Conservation (phyloP, 2,329 filamentous ascomycete species). For the Penicillium sp. region DNA sequence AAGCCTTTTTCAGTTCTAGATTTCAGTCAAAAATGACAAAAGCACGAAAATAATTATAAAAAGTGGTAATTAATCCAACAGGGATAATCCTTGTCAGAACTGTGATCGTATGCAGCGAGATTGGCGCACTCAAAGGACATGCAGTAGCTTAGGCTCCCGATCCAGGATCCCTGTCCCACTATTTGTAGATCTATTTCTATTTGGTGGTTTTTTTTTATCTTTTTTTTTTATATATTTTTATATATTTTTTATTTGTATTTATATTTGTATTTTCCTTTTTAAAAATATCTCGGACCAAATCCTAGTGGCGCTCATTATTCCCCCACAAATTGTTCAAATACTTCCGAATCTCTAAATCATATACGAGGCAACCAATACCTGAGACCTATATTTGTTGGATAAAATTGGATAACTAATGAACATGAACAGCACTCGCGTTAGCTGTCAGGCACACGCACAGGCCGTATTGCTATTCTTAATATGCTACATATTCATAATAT, state of each 20-base stretch:
- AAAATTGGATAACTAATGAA: too few relatives aligned
- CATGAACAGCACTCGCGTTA: too few relatives aligned
- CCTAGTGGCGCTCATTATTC: conserved; percentile 18
- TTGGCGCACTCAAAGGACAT: conserved; percentile 13
- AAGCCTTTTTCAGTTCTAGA: conserved; percentile 22
- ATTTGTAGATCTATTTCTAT: conserved; percentile 19
- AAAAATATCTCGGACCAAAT: background rate
- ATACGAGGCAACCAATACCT: too few relatives aligned
- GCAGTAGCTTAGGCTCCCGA: conserved; percentile 21
- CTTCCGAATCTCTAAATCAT: too few relatives aligned
- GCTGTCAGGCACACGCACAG: too few relatives aligned
- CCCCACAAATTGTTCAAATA: background rate
- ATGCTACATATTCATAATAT: too few relatives aligned
- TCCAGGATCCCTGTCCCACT: conserved; percentile 20
- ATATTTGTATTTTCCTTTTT: background rate
- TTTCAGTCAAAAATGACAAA: conserved; percentile 6
- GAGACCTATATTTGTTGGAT: too few relatives aligned
- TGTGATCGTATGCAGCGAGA: conserved; percentile 19
- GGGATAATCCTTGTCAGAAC: conserved; percentile 22
- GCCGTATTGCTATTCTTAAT: too few relatives aligned
- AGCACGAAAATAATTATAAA: conserved; percentile 6
- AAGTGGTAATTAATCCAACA: conserved; percentile 7
- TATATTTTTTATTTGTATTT: background rate
- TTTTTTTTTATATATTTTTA: background rate
- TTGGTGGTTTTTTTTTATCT: background rate